Conservation (phyloP, 176 grass and related monocot genomes). For the Elymus sibiricus region DNA sequence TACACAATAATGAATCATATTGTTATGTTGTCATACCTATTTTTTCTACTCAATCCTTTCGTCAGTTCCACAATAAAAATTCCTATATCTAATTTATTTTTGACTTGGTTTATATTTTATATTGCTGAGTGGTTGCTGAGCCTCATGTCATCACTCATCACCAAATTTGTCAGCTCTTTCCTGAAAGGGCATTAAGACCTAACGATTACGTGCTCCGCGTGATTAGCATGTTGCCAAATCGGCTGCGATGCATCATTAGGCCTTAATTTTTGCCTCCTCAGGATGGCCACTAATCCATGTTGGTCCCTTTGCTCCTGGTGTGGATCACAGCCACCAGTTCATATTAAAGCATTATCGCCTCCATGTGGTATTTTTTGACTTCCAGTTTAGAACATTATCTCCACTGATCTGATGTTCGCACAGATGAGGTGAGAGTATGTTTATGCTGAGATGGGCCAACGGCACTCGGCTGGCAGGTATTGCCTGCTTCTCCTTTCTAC, state of each 20-base stretch:
- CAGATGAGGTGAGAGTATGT: neutral
- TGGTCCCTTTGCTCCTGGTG: neutral
- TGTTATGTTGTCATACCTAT: neutral
- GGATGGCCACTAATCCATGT: slow-evolving; percentile 17
- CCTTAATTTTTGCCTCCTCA: neutral
- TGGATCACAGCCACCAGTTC: slow-evolving; percentile 29
- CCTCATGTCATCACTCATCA: slow-evolving; percentile 28
- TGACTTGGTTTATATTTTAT: slow-evolving; percentile 15
- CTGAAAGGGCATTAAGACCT: slow-evolving; percentile 45
- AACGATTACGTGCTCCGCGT: slow-evolving; percentile 22
- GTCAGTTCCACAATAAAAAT: neutral
- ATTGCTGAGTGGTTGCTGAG: slow-evolving; percentile 8
- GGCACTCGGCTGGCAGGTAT: slow-evolving; percentile 4
- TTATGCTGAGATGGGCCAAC: slow-evolving; percentile 32
- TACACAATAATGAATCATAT: neutral
- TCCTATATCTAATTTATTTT: neutral
- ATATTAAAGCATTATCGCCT: slow-evolving; percentile 39
- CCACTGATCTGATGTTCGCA: slow-evolving; percentile 27
- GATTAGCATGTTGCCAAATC: slow-evolving; percentile 26
- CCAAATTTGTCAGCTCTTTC: slow-evolving; percentile 51
- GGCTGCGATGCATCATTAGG: slow-evolving; percentile 7
- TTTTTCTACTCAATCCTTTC: slow-evolving; percentile 1
- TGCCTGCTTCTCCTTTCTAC: slow-evolving; percentile 14
- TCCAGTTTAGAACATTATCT: slow-evolving; percentile 43
- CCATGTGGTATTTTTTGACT: slow-evolving; percentile 12